Percentiles rank a stretch among this genome's conserved stretches.
These are phyloP conservation scores for Nadsonia commutata DNA, from an alignment of 1,139 yeast species.

Conservation along the genomic window DNA sequence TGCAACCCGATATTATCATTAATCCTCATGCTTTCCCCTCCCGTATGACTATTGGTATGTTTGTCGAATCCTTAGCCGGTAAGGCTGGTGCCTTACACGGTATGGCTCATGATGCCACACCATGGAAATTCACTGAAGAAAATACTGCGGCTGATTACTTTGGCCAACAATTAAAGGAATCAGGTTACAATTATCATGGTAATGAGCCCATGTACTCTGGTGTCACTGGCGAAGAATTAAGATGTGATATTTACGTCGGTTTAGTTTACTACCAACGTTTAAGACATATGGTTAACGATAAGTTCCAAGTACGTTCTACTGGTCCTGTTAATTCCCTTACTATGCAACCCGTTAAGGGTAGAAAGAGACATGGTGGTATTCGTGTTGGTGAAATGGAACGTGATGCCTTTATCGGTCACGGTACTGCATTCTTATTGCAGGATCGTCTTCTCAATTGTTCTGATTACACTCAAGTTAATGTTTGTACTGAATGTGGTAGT, in stretches of 20 bases:
- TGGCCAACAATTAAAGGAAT: conserved; percentile 74
- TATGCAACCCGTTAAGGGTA: conserved; percentile 99
- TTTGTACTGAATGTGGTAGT: conserved; percentile 91
- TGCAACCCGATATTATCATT: conserved; percentile 92
- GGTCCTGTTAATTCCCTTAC: conserved; percentile 96
- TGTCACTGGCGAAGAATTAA: conserved; percentile 92
- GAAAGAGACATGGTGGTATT: conserved; percentile 98
- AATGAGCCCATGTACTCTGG: conserved; percentile 99
- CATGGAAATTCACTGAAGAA: conserved; percentile 82
- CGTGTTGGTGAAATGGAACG: conserved; percentile 99
- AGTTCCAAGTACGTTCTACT: conserved; percentile 97
- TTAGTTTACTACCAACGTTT: conserved; percentile 95
- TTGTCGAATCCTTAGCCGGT: conserved; percentile 94
- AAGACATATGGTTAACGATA: conserved; percentile 98
- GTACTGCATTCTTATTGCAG: conserved; percentile 90
- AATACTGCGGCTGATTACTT: conserved; percentile 97
- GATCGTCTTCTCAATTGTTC: conserved; percentile 92
- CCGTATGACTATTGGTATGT: conserved; percentile 99
- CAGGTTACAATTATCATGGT: conserved; percentile 96
- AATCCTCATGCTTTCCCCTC: conserved; percentile 99
- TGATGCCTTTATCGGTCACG: conserved; percentile 97
- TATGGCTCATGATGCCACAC: conserved; percentile 92
- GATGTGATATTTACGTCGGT: conserved; percentile 93
- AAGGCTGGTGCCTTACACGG: conserved; percentile 98
- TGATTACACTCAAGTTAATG: conserved; percentile 81